Base-by-base conservation (phyloP, 2,329 filamentous ascomycete genomes). In the Diplodia intermedia region DNA sequence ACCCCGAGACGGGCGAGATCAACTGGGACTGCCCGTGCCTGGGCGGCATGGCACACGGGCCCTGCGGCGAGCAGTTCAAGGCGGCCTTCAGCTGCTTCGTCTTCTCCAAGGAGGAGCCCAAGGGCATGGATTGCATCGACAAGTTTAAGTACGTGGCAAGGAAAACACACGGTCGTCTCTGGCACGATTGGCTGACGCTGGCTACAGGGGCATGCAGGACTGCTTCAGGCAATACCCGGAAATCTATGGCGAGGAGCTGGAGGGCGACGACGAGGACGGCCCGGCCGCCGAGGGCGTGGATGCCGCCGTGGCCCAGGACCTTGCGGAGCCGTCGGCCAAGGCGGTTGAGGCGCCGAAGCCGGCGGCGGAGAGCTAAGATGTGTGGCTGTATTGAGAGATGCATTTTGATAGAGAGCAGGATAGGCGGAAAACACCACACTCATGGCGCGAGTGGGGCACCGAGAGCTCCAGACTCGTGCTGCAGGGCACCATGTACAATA, bases 1-100 rank as follows among this genome's bases (percentile, higher is more conserved):
- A 99, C 81, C 93, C 94, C 2, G 95, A 98, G 83, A 99, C 95
- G 11, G 95, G 95, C 73, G 95, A 99, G 86, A 99, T 99, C 82
- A 99, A 99, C 85, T 99, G 95, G 95, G 95, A 98, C 79, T 99
- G 95, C 81, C 95, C 95, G 18, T 99, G 95, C 79, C 84, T 99
- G 40, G 95, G 95, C 60, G 95, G 95, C 65, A 99, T 99, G 95
- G 95, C 95, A 8, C 83, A 97, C 77, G 95, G 95, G 0, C 95
- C 95, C 66, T 99, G 95, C 78, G 95, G 95, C 57, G 92, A 96
- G 78, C 90, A 98, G 76, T 99, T 99, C 86, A 93, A 90, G 84
- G 89, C 90, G 29, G 95, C 95, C 0, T 99, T 99, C 76, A 97
- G 93, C 86, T 99, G 95, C 83, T 99, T 99, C 76, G 93, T 99